Percentiles rank a stretch among this genome's conserved stretches.
Conservation (phyloP, 1,284 basidiomycete species). For the Ustilago curta region DNA sequence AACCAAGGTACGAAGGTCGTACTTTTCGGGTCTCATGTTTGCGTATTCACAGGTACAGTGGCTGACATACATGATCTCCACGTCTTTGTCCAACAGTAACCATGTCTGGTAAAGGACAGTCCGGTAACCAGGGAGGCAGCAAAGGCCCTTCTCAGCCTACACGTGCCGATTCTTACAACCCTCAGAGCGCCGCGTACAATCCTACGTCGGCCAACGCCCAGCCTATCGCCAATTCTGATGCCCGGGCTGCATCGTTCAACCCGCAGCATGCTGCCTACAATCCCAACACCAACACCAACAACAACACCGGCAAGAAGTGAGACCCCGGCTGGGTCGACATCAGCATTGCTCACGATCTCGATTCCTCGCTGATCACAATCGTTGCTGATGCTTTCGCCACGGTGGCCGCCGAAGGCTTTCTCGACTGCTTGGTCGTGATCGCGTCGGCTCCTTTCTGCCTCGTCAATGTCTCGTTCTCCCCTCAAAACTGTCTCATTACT, state of each 20-base stretch:
- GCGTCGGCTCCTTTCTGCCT: background rate
- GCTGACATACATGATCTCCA: background rate
- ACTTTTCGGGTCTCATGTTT: background rate
- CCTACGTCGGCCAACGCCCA: background rate
- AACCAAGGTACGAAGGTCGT: background rate
- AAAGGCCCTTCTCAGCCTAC: slow-evolving; percentile 10
- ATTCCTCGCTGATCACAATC: background rate
- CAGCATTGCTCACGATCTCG: background rate
- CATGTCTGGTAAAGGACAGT: background rate
- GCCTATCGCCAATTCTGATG: background rate
- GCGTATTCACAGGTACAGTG: background rate
- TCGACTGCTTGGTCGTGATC: background rate
- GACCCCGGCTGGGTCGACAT: no score
- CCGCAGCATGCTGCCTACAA: slow-evolving; percentile 7
- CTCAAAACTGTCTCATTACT: no score
- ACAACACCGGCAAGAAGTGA: background rate
- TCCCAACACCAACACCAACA: background rate
- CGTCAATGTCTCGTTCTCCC: background rate
- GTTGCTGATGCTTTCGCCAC: background rate
- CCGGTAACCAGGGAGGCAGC: background rate
- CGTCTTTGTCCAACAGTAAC: background rate
- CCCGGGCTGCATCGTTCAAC: slow-evolving; percentile 5
- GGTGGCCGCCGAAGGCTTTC: background rate
- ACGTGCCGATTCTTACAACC: background rate
- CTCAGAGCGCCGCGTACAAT: slow-evolving; percentile 5